Evolutionary conservation across 306 rosid species (phyloP), one percentile per base, ranked within the genome.

Genomic region (Clitoria ternatea): DNA sequence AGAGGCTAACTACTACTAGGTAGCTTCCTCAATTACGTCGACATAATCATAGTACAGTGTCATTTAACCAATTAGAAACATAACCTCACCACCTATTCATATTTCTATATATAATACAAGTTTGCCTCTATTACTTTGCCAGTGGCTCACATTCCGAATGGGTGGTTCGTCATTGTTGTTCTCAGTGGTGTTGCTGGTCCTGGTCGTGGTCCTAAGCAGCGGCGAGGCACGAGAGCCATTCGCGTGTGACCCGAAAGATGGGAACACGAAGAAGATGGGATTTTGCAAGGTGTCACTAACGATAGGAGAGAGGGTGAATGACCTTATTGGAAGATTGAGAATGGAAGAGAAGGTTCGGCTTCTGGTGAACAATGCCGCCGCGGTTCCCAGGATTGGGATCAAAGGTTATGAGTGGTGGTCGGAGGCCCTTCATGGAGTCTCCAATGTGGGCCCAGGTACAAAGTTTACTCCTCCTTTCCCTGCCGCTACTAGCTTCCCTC

Each of bases 381-480:
- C 85, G 17, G 87, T 93, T 75, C 89, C 90, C 0, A 60, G 96
- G 27, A 73, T 93, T 9, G 97, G 98, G 32, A 90, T 93, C 42
- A 77, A 70, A 69, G 88, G 91, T 2, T 93, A 93, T 5, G 98
- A 90, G 60, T 93, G 98, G 98, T 93, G 98, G 98, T 90, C 97
- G n/a, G 98, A 92, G 80, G 98, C 92, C 18, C 97, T 92, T 50
- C 98, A 92, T 23, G 98, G 98, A 0, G 92, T 93, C 29, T 93
- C 97, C 5, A 88, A 90, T 84, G 94, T 84, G 45, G 98, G 98
- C 0, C 98, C 96, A 0, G 98, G 97, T 0, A 87, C 93, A 3
- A 84, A 62, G 77, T 93, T 93, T 39, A 83, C 80, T 12, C 79
- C 81, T 7, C 53, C 27, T 4, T 90, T 90, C 47, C 96, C 98